A percentile compares a stretch with the other conserved stretches of the same genome.
Conservation (phyloP, 139 green algal genomes). For the Mesotaenium endlicherianum region DNA sequence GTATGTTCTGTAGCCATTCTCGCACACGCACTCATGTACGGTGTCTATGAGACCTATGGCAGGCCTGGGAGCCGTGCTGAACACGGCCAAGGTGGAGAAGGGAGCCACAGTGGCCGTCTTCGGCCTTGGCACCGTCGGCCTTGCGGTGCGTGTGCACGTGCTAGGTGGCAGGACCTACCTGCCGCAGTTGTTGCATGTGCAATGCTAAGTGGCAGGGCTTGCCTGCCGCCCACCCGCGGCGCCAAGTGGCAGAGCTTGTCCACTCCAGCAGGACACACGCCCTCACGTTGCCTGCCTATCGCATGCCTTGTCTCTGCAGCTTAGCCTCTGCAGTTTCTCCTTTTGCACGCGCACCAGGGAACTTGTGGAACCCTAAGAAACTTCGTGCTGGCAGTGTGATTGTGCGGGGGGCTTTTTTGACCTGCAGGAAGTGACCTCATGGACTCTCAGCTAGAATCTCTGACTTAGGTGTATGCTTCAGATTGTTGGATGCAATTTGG, state of each 20-base stretch:
- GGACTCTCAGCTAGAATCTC: background rate
- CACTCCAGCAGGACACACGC: background rate
- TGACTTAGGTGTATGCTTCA: background rate
- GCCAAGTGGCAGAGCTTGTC: background rate
- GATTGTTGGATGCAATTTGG: background rate
- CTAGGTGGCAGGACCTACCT: background rate
- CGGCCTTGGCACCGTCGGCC: conserved; percentile 55
- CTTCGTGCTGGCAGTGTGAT: background rate
- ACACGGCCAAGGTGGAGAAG: conserved; percentile 89
- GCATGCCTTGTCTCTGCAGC: background rate
- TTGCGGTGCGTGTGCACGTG: conserved; percentile 36
- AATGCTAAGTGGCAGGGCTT: background rate
- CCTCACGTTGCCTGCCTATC: background rate
- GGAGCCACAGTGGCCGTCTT: conserved; percentile 80
- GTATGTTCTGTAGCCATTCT: background rate
- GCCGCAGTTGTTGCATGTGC: background rate
- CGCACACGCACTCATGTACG: too few relatives aligned
- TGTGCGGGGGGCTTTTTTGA: background rate
- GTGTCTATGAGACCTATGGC: conserved; percentile 68
- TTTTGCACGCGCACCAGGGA: too few relatives aligned
- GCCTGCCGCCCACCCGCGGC: background rate
- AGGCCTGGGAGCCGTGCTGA: conserved; percentile 91
- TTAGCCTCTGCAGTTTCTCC: background rate
- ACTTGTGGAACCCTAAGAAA: too few relatives aligned
- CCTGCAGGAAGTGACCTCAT: too few relatives aligned